These are phyloP conservation scores for Candida nitratophila DNA, from an alignment of 805 yeast genomes.

Conservation along the genomic window DNA sequence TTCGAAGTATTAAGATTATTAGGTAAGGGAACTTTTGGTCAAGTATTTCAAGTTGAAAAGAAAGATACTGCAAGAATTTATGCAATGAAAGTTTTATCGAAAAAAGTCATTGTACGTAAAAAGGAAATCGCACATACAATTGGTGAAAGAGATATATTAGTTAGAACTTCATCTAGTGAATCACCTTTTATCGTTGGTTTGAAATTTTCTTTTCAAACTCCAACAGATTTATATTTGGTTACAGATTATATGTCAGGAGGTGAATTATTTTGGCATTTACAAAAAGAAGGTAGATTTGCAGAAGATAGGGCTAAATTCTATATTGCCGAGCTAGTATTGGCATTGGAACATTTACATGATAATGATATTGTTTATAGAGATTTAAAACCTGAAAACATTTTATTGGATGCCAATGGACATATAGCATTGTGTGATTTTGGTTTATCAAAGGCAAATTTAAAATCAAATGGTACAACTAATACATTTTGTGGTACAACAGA, in stretches of 20 bases:
- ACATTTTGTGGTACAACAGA: constrained; percentile 99
- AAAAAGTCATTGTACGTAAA: constrained; percentile 91
- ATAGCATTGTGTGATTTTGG: constrained; percentile 98
- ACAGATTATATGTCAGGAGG: constrained; percentile 99
- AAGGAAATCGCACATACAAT: constrained; percentile 97
- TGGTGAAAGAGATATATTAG: constrained; percentile 93
- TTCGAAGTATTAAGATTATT: constrained; percentile 84
- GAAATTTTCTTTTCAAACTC: constrained; percentile 95
- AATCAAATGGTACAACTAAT: constrained; percentile 79
- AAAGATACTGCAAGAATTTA: constrained; percentile 84
- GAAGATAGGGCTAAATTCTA: constrained; percentile 95
- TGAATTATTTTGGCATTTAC: constrained; percentile 83
- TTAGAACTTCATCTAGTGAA: constrained; percentile 76
- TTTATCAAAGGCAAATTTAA: constrained; percentile 82
- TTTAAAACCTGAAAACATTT: constrained; percentile 92
- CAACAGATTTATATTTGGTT: constrained; percentile 82
- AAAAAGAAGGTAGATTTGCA: constrained; percentile 88
- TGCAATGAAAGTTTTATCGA: constrained; percentile 95
- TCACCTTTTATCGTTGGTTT: constrained; percentile 89
- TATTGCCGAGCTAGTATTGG: constrained; percentile 91
- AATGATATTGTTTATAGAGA: constrained; percentile 95
- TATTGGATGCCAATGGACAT: constrained; percentile 94
- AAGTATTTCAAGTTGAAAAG: constrained; percentile 93
- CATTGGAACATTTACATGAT: constrained; percentile 90
- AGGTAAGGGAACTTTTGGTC: constrained; percentile 98